phyloP scores from a whole-genome alignment of 2,329 filamentous ascomycete genomes.

The Camillea tinctor region DNA sequence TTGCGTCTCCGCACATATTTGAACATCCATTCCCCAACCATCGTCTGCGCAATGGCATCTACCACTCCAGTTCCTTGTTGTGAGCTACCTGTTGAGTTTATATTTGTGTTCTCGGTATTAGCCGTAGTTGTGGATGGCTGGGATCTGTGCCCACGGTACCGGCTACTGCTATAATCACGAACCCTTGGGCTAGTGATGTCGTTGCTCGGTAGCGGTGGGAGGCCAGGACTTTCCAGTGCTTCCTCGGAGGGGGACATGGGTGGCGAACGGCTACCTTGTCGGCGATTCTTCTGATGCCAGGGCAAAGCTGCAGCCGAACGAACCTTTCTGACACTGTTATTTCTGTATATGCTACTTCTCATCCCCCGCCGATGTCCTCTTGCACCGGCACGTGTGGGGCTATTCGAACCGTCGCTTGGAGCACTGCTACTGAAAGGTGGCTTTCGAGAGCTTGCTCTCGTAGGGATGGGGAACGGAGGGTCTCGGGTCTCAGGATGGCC shows the following conservation, averaged over 20 bases:
- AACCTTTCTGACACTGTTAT: constrained; percentile 73
- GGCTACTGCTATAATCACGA: constrained; percentile 39
- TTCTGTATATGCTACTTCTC: constrained; percentile 49
- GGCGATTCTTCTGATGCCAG: constrained; percentile 48
- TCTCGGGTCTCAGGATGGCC: constrained; percentile 58
- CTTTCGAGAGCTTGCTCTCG: constrained; percentile 81
- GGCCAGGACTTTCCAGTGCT: constrained; percentile 64
- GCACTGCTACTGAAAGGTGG: constrained; percentile 64
- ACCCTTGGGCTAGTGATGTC: constrained; percentile 63
- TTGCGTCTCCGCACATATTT: constrained; percentile 86
- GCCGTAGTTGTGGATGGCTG: constrained; percentile 61
- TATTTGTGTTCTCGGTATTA: constrained; percentile 43
- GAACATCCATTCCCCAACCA: constrained; percentile 98
- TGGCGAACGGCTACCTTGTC: constrained; percentile 58
- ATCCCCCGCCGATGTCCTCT: constrained; percentile 54
- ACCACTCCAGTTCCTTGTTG: constrained; percentile 78
- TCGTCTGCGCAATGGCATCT: constrained; percentile 94
- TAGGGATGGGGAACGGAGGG: constrained; percentile 91
- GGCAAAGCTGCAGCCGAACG: constrained; percentile 78
- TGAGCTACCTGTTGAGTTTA: constrained; percentile 54
- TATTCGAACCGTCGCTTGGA: constrained; percentile 70
- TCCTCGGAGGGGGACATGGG: constrained; percentile 67
- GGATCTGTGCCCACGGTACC: constrained; percentile 50
- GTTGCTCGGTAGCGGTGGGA: constrained; percentile 73
- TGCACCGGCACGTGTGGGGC: constrained; percentile 63